Evolutionary conservation across 345 rosid genomes (phyloP).

Genomic region (Abelmoschus esculentus): DNA sequence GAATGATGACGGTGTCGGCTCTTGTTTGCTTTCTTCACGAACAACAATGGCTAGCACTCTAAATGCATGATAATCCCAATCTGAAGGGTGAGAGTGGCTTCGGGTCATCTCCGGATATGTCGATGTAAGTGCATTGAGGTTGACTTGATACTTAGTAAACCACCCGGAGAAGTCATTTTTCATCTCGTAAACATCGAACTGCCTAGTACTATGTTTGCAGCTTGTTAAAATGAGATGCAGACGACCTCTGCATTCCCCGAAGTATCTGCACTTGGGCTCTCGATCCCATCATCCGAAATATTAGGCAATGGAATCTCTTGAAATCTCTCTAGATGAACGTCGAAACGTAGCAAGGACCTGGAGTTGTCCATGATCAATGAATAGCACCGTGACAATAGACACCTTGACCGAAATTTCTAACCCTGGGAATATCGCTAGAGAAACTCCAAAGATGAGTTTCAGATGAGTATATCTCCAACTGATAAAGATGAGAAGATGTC

Average conservation of each 20-base stretch:
- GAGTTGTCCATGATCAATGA: conserved; percentile 20
- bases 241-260: conserved; percentile 22
- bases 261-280: conserved; percentile 5
- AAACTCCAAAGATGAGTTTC: conserved; percentile 28
- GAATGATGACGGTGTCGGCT: not conserved
- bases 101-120: conserved; percentile 32
- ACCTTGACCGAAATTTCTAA: not conserved
- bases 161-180: conserved; percentile 25
- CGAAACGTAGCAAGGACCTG: conserved; percentile 17
- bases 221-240: conserved; percentile 23
- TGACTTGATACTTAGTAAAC: conserved; percentile 30
- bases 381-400: conserved; percentile 27
- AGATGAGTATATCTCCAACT: conserved; percentile 29
- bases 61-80: conserved; percentile 14
- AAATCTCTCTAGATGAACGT: conserved; percentile 21
- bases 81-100: not conserved
- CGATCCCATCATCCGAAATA: not conserved
- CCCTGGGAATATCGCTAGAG: conserved; percentile 6
- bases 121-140: conserved; percentile 21
- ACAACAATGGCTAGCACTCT: conserved; percentile 20
- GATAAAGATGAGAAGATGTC: not conserved
- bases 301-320: conserved; percentile 24
- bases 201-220: conserved; percentile 10
- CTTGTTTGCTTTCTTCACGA: conserved; percentile 15
- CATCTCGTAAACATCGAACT: conserved; percentile 31